Evolutionary conservation across 2,329 filamentous ascomycete genomes (phyloP), one percentile per base, ranked within the genome.

Genomic region (Aspergillus thermomutatus): DNA sequence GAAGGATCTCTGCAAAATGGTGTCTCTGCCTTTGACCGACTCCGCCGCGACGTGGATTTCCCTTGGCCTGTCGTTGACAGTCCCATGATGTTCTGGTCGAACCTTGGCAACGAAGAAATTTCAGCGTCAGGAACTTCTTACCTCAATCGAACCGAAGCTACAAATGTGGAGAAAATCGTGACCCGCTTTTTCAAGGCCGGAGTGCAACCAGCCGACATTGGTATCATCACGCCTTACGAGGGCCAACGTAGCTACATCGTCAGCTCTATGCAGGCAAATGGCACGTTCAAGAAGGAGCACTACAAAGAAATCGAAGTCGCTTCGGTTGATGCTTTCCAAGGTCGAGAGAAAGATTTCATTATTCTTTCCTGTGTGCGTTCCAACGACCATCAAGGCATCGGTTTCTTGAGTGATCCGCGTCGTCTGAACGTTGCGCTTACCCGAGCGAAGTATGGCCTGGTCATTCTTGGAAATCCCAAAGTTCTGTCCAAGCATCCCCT

Each of bases 51-150:
- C 67, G 91, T 99, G 27, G 94, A 99, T 74, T 99, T 99, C 73
- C 94, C 94, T 11, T 99, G 94, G 94, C 94, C 94, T 2, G 91
- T 96, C 28, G 85, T 82, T 21, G 93, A 97, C 72, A 91, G 87
- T 65, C 94, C 94, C 3, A 99, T 99, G 94, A 97, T 97, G 94
- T 99, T 99, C 79, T 99, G 94, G 94, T 96, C 92, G 26, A 99
- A 99, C 72, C 80, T 97, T 54, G 94, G 94, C 58, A 96, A 95
- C 58, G 94, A 99, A 75, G 94, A 99, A 75, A 99, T 99, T 51
- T 97, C 93, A 6, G 94, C 94, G 1, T 97, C 92, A 26, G 94
- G 94, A 69, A 99, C 94, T 2, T 97, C 93, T 2, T 99, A 99
- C 71, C 87, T 99, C 64, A 99, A 99, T 76, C 90, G 94, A 49